Conservation (phyloP, 257 asterid species). For the Solanum rostratum region DNA sequence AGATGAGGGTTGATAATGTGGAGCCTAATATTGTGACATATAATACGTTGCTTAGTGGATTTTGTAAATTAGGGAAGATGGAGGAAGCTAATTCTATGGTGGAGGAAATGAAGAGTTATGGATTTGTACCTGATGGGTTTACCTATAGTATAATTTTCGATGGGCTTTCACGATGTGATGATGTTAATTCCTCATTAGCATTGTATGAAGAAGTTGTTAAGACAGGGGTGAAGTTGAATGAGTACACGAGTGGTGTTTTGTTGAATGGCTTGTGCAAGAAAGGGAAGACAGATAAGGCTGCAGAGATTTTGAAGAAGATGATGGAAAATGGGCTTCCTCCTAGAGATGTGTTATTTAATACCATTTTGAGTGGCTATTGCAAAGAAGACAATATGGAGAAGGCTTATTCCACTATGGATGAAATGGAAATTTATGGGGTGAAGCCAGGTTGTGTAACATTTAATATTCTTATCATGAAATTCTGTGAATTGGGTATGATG, state of each 20-base stretch:
- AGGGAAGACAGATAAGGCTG: constrained; percentile 48
- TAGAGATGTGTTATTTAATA: constrained; percentile 44
- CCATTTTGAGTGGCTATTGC: constrained; percentile 57
- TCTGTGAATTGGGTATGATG: constrained; percentile 45
- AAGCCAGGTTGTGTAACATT: constrained; percentile 52
- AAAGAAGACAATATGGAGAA: constrained; percentile 38
- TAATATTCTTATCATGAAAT: constrained; percentile 40
- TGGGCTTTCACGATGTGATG: constrained; percentile 42
- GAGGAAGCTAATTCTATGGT: constrained; percentile 37
- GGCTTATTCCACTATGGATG: constrained; percentile 35
- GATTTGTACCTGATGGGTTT: constrained; percentile 57
- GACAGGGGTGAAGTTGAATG: constrained; percentile 41
- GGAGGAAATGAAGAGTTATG: constrained; percentile 50
- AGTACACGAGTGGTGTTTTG: constrained; percentile 37
- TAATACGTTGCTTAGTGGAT: constrained; percentile 58
- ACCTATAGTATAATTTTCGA: constrained; percentile 60
- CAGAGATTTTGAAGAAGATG: constrained; percentile 37
- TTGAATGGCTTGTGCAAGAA: constrained; percentile 54
- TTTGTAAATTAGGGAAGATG: constrained; percentile 62
- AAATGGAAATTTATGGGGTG: constrained; percentile 50
- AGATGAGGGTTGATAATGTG: constrained; percentile 42
- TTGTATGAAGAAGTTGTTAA: constrained; percentile 36
- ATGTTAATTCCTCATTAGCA: constrained; percentile 44
- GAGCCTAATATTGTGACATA: constrained; percentile 53
- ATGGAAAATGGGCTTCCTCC: constrained; percentile 41